A percentile compares a stretch with the other conserved stretches of the same genome.
phyloP scores from a whole-genome alignment of 176 grass and related monocot genomes.

The Hyparrhenia diplandra region DNA sequence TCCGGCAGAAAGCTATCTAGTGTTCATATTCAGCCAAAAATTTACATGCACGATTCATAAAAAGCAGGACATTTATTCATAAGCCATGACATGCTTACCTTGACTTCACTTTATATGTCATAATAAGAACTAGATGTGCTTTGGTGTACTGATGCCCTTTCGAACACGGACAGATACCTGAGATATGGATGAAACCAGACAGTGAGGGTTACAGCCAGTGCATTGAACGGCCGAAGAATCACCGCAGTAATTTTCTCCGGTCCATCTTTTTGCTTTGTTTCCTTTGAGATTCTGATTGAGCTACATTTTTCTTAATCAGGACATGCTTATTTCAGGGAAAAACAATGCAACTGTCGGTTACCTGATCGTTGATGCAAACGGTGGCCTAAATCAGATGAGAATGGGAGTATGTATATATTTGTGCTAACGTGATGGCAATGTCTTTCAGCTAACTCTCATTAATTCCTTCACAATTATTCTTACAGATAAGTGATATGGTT shows the following conservation, averaged over 20 bases:
- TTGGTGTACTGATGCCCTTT: conserved; percentile 15
- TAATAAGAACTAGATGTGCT: neutral
- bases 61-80: conserved; percentile 25
- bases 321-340: conserved; percentile 26
- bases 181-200: conserved; percentile 67
- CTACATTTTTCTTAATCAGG: neutral
- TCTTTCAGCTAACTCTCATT: conserved; percentile 31
- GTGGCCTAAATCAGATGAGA: conserved; percentile 96
- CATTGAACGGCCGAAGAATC: conserved; percentile 43
- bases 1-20: conserved; percentile 3
- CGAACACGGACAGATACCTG: conserved; percentile 42
- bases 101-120: neutral
- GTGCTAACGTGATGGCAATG: neutral
- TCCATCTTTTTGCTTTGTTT: neutral
- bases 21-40: conserved; percentile 15
- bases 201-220: conserved; percentile 49
- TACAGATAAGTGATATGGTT: conserved; percentile 98
- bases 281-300: neutral
- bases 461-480: conserved; percentile 40
- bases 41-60: neutral
- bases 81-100: neutral
- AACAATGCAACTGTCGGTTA: conserved; percentile 54
- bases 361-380: conserved; percentile 71
- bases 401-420: conserved; percentile 65
- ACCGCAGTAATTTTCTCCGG: conserved; percentile 36